These are phyloP conservation scores for Fragaria nilgerrensis DNA, from an alignment of 306 rosid genomes.

Conservation along the genomic window DNA sequence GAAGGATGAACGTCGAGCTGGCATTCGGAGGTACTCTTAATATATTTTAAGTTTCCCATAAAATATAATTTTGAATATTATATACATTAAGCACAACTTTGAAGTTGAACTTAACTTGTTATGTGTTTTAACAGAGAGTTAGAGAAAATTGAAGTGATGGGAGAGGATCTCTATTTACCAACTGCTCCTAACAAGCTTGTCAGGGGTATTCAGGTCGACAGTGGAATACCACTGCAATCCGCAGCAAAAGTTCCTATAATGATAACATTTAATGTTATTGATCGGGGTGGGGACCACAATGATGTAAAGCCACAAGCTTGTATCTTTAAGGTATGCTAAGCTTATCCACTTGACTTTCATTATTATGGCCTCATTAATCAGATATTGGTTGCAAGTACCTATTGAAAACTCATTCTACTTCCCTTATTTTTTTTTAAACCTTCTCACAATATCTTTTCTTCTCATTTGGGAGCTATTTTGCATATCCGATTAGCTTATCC, in stretches of 20 bases:
- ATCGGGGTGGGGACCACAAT: slow-evolving; percentile 71
- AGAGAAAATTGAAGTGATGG: slow-evolving; percentile 84
- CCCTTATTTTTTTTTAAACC: not conserved
- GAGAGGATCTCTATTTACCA: slow-evolving; percentile 91
- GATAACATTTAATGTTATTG: slow-evolving; percentile 84
- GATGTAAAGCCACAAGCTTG: slow-evolving; percentile 88
- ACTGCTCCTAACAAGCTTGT: slow-evolving; percentile 90
- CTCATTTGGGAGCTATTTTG: not conserved
- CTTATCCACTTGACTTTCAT: slow-evolving; percentile 10
- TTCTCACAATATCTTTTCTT: not conserved
- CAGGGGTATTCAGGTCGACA: slow-evolving; percentile 78
- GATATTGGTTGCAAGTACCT: slow-evolving; percentile 8
- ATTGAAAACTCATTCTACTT: slow-evolving; percentile 13
- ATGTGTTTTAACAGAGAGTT: slow-evolving; percentile 62
- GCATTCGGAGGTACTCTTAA: slow-evolving; percentile 60
- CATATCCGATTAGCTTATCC: not conserved
- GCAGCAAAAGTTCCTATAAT: slow-evolving; percentile 98
- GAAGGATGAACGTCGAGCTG: slow-evolving; percentile 92
- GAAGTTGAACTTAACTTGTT: slow-evolving; percentile 19
- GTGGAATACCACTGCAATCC: slow-evolving; percentile 96
- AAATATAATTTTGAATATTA: not conserved
- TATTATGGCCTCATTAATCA: not conserved
- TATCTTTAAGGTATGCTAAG: slow-evolving; percentile 76
- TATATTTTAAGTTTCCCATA: not conserved
- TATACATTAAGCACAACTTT: not conserved